Percentiles rank a stretch among this genome's conserved stretches.
These are phyloP conservation scores for Aspergillus glaucus DNA, from an alignment of 2,329 filamentous ascomycete genomes.

Conservation along the genomic window DNA sequence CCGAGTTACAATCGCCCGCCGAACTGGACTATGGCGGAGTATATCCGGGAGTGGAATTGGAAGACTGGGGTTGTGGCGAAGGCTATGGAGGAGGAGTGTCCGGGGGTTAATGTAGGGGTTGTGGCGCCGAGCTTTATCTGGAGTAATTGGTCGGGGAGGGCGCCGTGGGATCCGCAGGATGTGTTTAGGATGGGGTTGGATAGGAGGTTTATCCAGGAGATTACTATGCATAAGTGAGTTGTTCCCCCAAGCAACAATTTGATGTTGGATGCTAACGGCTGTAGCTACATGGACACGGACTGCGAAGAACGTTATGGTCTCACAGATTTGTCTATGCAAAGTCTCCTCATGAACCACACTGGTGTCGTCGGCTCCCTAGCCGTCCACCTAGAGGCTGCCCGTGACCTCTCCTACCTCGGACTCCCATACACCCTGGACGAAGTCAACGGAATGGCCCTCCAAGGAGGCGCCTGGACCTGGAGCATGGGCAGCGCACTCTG, in stretches of 20 bases:
- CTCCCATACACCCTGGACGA: constrained; percentile 10
- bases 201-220: constrained; percentile 4
- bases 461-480: constrained; percentile 10
- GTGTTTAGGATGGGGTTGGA: constrained; percentile 5
- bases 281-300: constrained; percentile 5
- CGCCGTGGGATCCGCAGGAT: constrained; percentile 2
- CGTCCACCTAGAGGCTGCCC: constrained; percentile 6
- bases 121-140: constrained; percentile 10
- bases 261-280: not conserved
- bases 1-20: constrained; percentile 3
- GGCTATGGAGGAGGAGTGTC: constrained; percentile 8
- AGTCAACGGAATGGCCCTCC: constrained; percentile 10
- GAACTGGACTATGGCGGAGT: constrained; percentile 9
- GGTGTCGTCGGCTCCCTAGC: constrained; percentile 6
- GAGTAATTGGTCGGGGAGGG: not conserved
- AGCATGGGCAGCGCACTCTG: constrained; percentile 13
- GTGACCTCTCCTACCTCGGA: constrained; percentile 10
- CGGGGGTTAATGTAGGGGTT: constrained; percentile 3
- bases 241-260: not conserved
- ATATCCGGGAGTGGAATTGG: constrained; percentile 9
- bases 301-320: not conserved
- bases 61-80: constrained; percentile 5
- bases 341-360: constrained; percentile 14
- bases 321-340: not conserved
- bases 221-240: constrained; percentile 9